Base-by-base conservation (phyloP, 306 rosid species). In the Vicia villosa region DNA sequence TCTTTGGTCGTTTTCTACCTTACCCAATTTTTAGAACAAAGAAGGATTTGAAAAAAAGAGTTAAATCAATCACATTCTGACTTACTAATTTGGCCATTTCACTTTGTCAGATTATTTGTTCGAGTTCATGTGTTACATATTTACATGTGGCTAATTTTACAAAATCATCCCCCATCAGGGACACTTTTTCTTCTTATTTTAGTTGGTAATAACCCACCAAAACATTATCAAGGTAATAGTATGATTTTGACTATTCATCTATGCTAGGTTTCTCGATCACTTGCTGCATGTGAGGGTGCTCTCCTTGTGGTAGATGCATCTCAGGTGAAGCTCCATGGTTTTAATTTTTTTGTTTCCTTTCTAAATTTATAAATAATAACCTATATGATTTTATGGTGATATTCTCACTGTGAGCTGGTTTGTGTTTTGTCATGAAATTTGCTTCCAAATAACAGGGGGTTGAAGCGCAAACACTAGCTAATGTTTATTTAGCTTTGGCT, bases 261-360 rank as follows among this genome's bases (percentile, higher is more conserved):
- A 46, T 73, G 43, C 64, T 66, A 90, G 96, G 98, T 93, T 57
- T 93, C 98, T 64, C 81, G 98, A 56, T 93, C 98, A 28, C 87
- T 93, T 30, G 97, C 97, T 67, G 98, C 98, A 3, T 93, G 98
- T 69, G 98, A 93, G 79, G 98, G 98, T 38, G 98, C 97, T 34
- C 93, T 90, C 57, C 88, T 93, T 24, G 97, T 93, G 11, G 98
- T 93, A 34, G 98, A 93, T 78, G 98, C 97, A 70, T 93, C 97
- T 43, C 98, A 93, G 95, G 96, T 87, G 72, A 78, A 49, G 68
- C 70, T 73, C 58, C 61, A 10, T 42, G 28, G 17, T 20, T 52
- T 54, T 52, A 38, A 6, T 46, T 50, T n/a, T 69, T 13, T 12
- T 61, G 10, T 64, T 17, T 76, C 19, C 70, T 30, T 63, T 60